Conservation (phyloP, 495 filamentous ascomycete species). For the Podospora didyma region DNA sequence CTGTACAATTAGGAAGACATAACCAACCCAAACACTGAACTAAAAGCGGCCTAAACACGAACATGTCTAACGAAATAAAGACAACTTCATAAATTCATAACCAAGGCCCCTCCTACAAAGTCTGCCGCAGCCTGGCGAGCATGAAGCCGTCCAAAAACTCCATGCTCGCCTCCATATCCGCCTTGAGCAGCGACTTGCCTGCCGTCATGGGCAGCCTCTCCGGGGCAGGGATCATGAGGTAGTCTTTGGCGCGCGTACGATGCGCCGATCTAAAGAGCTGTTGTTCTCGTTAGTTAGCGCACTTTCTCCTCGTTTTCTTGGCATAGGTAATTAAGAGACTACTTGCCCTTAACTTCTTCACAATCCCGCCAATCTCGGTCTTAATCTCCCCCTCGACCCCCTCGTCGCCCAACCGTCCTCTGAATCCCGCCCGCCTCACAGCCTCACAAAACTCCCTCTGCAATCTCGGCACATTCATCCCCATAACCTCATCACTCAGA, state of each 20-base stretch:
- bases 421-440: conserved; percentile 19
- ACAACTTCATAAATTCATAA: neutral
- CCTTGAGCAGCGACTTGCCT: conserved; percentile 36
- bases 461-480: conserved; percentile 25
- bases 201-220: conserved; percentile 44
- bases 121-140: conserved; percentile 15
- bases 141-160: conserved; percentile 19
- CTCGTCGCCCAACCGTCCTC: conserved; percentile 15
- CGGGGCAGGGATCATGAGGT: conserved; percentile 35
- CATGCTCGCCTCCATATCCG: conserved; percentile 13
- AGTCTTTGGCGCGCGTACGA: conserved; percentile 30
- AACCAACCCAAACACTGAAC: no score
- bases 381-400: conserved; percentile 24
- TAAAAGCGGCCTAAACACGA: no score
- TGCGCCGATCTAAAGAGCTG: conserved; percentile 37
- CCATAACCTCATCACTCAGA: conserved; percentile 20
- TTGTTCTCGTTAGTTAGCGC: neutral
- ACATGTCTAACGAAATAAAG: neutral
- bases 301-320: neutral
- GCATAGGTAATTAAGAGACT: neutral
- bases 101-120: conserved; percentile 4
- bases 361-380: conserved; percentile 28
- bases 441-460: conserved; percentile 30
- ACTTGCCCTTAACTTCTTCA: conserved; percentile 33
- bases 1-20: no score